phyloP scores from a whole-genome alignment of 345 rosid species.

The Pugionium cornutum region DNA sequence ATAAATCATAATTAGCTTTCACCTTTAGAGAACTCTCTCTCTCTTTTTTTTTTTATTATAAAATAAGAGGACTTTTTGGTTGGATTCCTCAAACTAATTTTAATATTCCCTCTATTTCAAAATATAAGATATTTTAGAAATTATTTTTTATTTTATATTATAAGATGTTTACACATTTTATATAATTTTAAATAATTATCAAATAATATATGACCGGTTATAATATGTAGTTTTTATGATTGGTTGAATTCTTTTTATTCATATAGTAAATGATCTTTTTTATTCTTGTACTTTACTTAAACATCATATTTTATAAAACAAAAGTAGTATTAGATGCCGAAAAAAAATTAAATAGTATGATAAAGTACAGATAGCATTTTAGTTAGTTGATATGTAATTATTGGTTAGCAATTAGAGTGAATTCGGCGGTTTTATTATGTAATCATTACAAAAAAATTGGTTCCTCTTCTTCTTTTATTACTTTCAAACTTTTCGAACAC shows the following conservation, averaged over 20 bases:
- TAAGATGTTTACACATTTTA: no score
- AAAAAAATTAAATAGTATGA: slow-evolving; percentile 16
- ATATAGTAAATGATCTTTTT: no score
- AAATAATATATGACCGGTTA: no score
- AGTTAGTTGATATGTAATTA: slow-evolving; percentile 18
- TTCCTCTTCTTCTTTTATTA: neutral
- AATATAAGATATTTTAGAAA: no score
- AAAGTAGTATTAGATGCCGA: neutral
- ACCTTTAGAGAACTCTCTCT: slow-evolving; percentile 6
- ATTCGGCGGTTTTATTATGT: slow-evolving; percentile 34
- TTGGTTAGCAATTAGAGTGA: slow-evolving; percentile 26
- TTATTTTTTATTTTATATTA: slow-evolving; percentile 8
- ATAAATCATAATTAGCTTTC: slow-evolving; percentile 22
- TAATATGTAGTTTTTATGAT: no score
- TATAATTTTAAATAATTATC: no score
- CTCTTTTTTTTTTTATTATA: slow-evolving; percentile 6
- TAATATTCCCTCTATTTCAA: no score
- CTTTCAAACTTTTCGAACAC: neutral
- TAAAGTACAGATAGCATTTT: slow-evolving; percentile 19
- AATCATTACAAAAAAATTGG: slow-evolving; percentile 26
- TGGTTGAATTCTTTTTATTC: no score
- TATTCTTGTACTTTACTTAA: no score
- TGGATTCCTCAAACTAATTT: slow-evolving; percentile 33
- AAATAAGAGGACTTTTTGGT: slow-evolving; percentile 26
- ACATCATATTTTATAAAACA: no score